Evolutionary conservation across 768 basidiomycete species (phyloP), one percentile per base, ranked within the genome.

Genomic region (Amanita phalloides): DNA sequence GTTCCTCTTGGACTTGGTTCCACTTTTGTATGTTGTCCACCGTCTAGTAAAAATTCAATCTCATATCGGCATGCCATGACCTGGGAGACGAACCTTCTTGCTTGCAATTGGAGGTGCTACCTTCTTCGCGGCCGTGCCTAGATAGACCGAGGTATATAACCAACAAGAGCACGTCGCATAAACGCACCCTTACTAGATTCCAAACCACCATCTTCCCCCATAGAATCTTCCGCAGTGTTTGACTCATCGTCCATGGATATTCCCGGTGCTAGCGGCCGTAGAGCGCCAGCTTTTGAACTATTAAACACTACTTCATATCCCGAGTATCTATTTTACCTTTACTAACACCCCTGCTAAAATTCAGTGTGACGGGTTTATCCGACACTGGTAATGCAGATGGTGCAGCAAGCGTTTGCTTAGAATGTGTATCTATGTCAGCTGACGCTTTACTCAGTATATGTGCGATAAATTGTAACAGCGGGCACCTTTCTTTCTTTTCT

Each of bases 1-100:
- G 75, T 60, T 92, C 94, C 67, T 85, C 86, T 67, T 95, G 90
- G 8, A 94, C 90, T 70, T 85, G 86, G 63, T 94, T 98, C 96
- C 95, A 99, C 64, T 98, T 97, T 60, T 77, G 84, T 62, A 99
- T 97, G 60, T 93, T 92, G 64, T 78, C 87, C 45, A 79, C 87
- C 42, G 83, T 88, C 90, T 96, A 62, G 13, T 10, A 28, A 17
- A n/a, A 30, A 11, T 17, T 39, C 52, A 52, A 11, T n/a, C 7
- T 17, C n/a, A 4, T 35, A 28, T 17, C 26, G 7, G 8, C 30
- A 47, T 11, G 6, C 14, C 5, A 25, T 32, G 10, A 11, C 9
- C 53, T n/a, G 6, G 13, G 36, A 11, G 44, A 21, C 53, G 35
- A 58, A 85, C 90, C 82, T 90, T 92, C 73, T 82, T 90, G 64